Evolutionary conservation across 495 filamentous ascomycete species (phyloP), one percentile per base, ranked within the genome.

Genomic region (Choiromyces venosus): DNA sequence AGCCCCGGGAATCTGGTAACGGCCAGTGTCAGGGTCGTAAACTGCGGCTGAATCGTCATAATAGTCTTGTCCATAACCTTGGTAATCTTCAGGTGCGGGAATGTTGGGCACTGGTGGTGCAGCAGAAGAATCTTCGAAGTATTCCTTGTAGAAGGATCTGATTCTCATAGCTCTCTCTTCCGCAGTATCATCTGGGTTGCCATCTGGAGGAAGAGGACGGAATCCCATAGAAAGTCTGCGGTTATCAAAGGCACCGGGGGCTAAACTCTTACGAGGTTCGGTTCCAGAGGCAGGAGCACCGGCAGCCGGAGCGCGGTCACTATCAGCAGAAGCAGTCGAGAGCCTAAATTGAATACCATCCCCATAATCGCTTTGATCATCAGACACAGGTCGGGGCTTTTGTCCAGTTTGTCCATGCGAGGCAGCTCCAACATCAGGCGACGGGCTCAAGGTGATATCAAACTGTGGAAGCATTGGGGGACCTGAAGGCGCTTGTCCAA

Each of bases 91-190:
- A 21, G 69, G 79, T 16, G 67, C 70, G 5, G 78, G 35, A 16
- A 73, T 61, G 76, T 1, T 81, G 8, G 86, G 85, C 39, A 84
- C 79, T 19, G 83, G 84, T 37, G 85, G 85, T 39, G 84, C 85
- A 0, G 85, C 85, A 81, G 91, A 92, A 29, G 87, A 89, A 36
- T 97, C 94, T 70, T 99, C 95, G 74, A 99, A 99, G 83, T 98
- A 98, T 82, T 98, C 95, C 82, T 97, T 97, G 84, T 99, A 99
- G 84, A 99, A 99, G 36, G 96, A 98, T 77, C 95, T 89, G 76
- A 99, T 98, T 35, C 96, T 88, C 84, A 97, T 97, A 74, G 95
- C 95, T 81, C 95, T 89, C 83, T 94, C 89, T 83, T 98, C 95
- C 3, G 95, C 92, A 80, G 96, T 92, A 76, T 93, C 91, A 38